These are phyloP conservation scores for Cladosporium velox DNA, from an alignment of 2,329 filamentous ascomycete genomes.

Conservation along the genomic window DNA sequence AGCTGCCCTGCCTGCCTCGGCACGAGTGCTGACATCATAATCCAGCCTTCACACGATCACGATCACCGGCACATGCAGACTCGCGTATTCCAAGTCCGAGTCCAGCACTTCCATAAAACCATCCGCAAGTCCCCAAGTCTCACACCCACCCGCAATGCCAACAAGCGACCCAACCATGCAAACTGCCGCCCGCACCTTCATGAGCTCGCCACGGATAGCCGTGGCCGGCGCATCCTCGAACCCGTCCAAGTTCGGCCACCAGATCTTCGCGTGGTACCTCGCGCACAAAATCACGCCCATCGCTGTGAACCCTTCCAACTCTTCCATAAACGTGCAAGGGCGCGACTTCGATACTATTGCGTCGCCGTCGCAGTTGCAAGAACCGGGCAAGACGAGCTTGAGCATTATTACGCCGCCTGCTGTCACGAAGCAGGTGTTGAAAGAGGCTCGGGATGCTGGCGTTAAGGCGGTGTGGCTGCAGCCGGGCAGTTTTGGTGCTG, in stretches of 20 bases:
- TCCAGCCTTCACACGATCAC: not conserved
- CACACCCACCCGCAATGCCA: not conserved
- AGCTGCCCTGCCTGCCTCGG: not conserved
- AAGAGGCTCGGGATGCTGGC: constrained; percentile 74
- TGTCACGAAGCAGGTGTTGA: constrained; percentile 71
- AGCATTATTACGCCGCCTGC: constrained; percentile 85
- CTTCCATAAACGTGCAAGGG: constrained; percentile 63
- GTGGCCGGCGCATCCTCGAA: constrained; percentile 90
- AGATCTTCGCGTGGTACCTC: constrained; percentile 89
- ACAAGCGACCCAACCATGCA: constrained; percentile 54
- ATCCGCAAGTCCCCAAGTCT: not conserved
- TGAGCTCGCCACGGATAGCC: constrained; percentile 76
- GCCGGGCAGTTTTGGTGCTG: constrained; percentile 82
- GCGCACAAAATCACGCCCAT: constrained; percentile 72
- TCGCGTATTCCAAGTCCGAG: not conserved
- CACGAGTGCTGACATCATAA: constrained; percentile 11
- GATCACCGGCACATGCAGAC: not conserved
- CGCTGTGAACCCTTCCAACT: constrained; percentile 75
- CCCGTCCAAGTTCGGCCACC: constrained; percentile 82
- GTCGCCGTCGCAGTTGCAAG: constrained; percentile 64
- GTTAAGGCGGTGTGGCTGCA: constrained; percentile 83
- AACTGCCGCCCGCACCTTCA: constrained; percentile 74
- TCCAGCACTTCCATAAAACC: no score
- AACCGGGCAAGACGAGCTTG: constrained; percentile 71
- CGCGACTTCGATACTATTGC: constrained; percentile 65